Base-by-base conservation (phyloP, 1,284 basidiomycete species). In the Malassezia nana region DNA sequence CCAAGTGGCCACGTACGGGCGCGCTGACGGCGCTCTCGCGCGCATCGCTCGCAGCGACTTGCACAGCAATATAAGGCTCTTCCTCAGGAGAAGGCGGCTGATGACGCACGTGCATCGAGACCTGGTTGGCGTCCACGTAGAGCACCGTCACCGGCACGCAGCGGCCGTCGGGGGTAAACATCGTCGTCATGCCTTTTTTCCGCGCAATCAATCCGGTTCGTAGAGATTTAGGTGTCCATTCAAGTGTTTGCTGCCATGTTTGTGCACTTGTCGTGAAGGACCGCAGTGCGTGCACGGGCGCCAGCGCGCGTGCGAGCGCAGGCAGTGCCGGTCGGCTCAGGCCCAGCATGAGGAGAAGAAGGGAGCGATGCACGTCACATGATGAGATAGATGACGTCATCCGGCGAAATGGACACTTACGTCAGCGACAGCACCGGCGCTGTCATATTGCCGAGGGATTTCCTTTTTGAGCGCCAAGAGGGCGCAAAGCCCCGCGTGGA, bases 141-240 rank as follows among this genome's bases (percentile, higher is more conserved):
- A 99, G 81, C 31, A 99, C 84, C 0, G 94, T 98, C 13, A 94
- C 89, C 1, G 94, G 91, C 63, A 86, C 80, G 52, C 87, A 79
- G 38, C 82, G 82, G 30, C 94, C 94, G 57, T 87, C 84, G 69
- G 86, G 82, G 71, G 92, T 86, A 86, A 89, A 98, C 69, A 95
- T 79, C 12, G 83, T 82, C 6, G 88, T 87, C 92, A 98, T 98
- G 41, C 94, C 94, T 45, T 88, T 83, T 78, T 99, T 99, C 55
- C 85, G 81, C 20, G 89, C 91, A 72, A 99, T 85, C 57, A 96
- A 79, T 9, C 91, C 96, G 15, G 82, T 82, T 40, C 84, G 84
- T 62, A 86, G 81, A 4, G 89, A 90, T 50, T 81, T 79, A 29
- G 92, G 86, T 18, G 84, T 84, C 91, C 91, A 96, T 59, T 30